Evolutionary conservation across 1,284 basidiomycete genomes (phyloP), one percentile per base, ranked within the genome.

Genomic region (Rhodotorula sp.): DNA sequence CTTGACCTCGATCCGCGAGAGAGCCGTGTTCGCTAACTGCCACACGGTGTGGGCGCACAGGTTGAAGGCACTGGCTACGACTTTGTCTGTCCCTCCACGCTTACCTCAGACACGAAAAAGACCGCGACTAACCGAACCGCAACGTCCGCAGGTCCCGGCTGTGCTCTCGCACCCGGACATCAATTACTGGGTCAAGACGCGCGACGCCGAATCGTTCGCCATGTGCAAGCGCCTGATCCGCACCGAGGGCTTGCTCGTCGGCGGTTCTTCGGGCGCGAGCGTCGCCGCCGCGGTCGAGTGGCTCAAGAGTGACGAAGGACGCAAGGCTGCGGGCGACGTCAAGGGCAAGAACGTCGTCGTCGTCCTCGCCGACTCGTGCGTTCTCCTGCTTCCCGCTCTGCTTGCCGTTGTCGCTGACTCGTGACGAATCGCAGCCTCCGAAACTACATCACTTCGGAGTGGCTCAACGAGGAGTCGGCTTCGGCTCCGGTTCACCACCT

Each of bases 31-130:
- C 16, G 28, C 49, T 38, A 34, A 34, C 34, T 34, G 34, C 34
- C 34, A 34, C 34, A 34, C 6, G 34, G 34, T 34, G 5, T 5
- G 2, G 34, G 34, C 15, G 19, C 31, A 31, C 49, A 65, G 64
- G 88, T 98, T 21, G 95, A 98, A 81, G 95, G 95, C 16, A 98
- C 97, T 70, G 95, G 95, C 23, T 93, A 94, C 78, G 93, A 97
- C 80, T 97, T 97, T 80, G 74, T 78, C 23, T 62, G 71, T 61
- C 14, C 10, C n/a, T 6, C 34, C 34, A 34, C 34, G 34, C 34
- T 8, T 34, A 4, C 34, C 3, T 34, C 34, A 34, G 34, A 34
- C 34, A 34, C 34, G 3, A 34, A 34, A 34, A 34, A 34, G 34
- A 34, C 34, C 34, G 34, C 34, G 34, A 34, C 34, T 34, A 34